Evolutionary conservation across 2,329 filamentous ascomycete species (phyloP), one percentile per base, ranked within the genome.

Genomic region (Diaporthe destruens): DNA sequence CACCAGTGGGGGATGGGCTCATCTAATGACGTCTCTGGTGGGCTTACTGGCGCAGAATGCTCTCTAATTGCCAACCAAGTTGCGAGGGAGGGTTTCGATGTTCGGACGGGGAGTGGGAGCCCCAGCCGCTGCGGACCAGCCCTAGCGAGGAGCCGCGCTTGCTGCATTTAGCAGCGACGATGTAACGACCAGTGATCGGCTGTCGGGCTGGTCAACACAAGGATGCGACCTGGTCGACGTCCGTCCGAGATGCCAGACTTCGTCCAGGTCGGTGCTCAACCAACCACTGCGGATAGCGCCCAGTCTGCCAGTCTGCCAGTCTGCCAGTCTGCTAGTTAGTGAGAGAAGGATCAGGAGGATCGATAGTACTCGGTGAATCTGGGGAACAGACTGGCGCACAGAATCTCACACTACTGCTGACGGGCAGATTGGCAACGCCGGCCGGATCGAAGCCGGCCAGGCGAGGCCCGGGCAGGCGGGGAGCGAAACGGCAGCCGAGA

Each of bases 221-320:
- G 61, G 61, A 65, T 51, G 12, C n/a, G 29, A 20, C n/a, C 44
- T 36, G 20, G 61, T 34, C 44, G 44, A 42, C 12, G 29, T 29
- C 61, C 61, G 29, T n/a, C n/a, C n/a, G 59, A 44, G 44, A 51
- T 51, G 59, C 20, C 59, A 49, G 29, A 51, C 61, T 25, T 32
- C 61, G 51, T 36, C 53, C 61, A 53, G 61, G 61, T 66, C 61
- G 61, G 61, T 32, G 61, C 61, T 39, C 61, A 53, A 53, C 61
- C 61, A 53, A 53, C 61, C 39, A 53, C 44, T 53, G 32, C 25
- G 29, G 32, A 49, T 39, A 53, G 61, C 61, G 47, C 47, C 20
- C 61, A 25, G 61, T 66, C 61, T 3, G 29, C 29, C 29, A 29
- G 29, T 29, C n/a, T n/a, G n/a, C n/a, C 29, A 53, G 47, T 66